Base-by-base conservation (phyloP, 176 grass and related monocot species). In the Rhynchospora pubera region DNA sequence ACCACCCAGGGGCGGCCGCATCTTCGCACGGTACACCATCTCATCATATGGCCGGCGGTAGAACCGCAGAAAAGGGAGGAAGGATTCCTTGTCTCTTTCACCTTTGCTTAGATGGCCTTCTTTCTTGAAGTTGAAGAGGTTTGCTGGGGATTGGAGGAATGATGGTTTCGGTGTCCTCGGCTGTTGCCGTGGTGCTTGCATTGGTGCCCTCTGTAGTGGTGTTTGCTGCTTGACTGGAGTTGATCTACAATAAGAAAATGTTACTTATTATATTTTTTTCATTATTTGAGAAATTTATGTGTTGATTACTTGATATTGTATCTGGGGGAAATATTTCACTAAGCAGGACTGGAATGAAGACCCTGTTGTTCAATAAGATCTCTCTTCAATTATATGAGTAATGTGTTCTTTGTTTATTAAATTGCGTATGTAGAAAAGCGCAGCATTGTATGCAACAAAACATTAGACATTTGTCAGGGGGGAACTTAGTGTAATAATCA, bases 21-120 rank as follows among this genome's bases (percentile, higher is more conserved):
- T 93, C 84, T 86, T 93, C 75, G 93, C 91, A 15, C 97, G 97
- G 82, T 99, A 99, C n/a, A 90, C 75, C 0, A 95, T 93, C 89
- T 99, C 93, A 46, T 99, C 97, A 79, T 99, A 99, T 1, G 97
- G 91, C 16, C 93, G 85, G 56, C 97, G 89, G 84, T 99, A 89
- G 87, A 99, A 99, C 26, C 91, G 83, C 55, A 99, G 84, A 89
- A 91, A 96, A 10, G 91, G 97, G 1, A 93, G 57, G 84, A 99
- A 99, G 0, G 91, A 91, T 65, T 96, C 97, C 79, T 89, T 88
- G 45, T 99, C 91, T 21, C 87, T 85, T 74, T 96, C 97, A n/a
- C 68, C 93, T 77, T 82, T 85, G 86, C 89, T 91, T 39, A 57
- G 53, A 81, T 90, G 89, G 60, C 85, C 93, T 46, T 98, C 91